Evolutionary conservation across 805 yeast genomes (phyloP), one percentile per base, ranked within the genome.

Genomic region (Candida adriatica): DNA sequence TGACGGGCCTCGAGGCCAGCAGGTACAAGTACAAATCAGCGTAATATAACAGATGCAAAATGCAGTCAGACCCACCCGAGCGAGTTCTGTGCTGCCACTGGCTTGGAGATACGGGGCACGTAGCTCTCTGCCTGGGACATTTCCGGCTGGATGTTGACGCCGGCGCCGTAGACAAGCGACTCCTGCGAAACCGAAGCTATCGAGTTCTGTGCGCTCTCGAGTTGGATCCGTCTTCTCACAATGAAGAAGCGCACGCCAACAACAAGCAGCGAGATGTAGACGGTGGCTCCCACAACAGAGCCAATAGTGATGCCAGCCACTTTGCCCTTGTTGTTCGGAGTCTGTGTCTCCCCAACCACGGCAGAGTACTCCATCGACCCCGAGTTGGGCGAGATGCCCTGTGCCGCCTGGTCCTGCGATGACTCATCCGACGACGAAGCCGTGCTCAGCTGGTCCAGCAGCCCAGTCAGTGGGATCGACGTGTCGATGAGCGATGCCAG

Each of bases 271-370:
- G 73, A 64, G 49, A 83, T 70, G 53, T 83, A 82, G 8, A 73
- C 60, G 6, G 71, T 61, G 27, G 84, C 79, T 33, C 96, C 96
- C 10, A 73, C 75, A 18, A 84, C 76, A 6, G 94, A 76, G 28
- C 96, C 96, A 24, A 85, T 68, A 10, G 90, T 78, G 32, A 87
- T 72, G 22, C 94, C 95, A 16, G 82, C 79, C 16, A 84, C 68
- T 39, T 68, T 68, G 27, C 61, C 59, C 38, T 59, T 60, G 17
- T 20, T 29, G 4, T 26, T 20, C 9, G 37, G 13, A 3, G 38
- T 13, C n/a, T 24, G 11, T 3, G 28, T 6, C 5, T 24, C 8
- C 11, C 54, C 48, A 13, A 49, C 48, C 6, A 42, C 29, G 15
- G 29, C 39, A 8, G 58, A 42, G 27, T 49, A 46, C 16, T 58